Percentiles rank a stretch among this genome's conserved stretches.
Conservation (phyloP, 1,284 basidiomycete genomes). For the Austroboletus novae-zelandiae region DNA sequence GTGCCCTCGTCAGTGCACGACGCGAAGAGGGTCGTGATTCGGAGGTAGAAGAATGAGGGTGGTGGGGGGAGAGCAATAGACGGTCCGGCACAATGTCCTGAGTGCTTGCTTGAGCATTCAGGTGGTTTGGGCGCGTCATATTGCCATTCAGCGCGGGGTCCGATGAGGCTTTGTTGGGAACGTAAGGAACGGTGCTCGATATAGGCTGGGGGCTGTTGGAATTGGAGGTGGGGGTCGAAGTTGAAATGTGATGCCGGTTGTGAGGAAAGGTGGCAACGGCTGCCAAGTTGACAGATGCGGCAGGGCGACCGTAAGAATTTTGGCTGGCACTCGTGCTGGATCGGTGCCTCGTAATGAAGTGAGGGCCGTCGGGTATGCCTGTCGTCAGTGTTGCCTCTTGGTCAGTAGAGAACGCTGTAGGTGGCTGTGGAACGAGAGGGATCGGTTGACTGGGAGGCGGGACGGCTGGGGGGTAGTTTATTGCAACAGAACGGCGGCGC, state of each 20-base stretch:
- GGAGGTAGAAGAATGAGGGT: slow-evolving; percentile 31
- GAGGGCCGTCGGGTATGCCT: slow-evolving; percentile 16
- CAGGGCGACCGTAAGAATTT: slow-evolving; percentile 45
- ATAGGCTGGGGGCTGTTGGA: slow-evolving; percentile 25
- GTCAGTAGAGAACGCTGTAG: slow-evolving; percentile 25
- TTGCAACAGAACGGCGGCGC: slow-evolving; percentile 65
- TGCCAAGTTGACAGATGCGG: slow-evolving; percentile 52
- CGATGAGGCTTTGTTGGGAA: slow-evolving; percentile 38
- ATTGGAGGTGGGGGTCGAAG: slow-evolving; percentile 31
- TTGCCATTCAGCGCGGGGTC: slow-evolving; percentile 53
- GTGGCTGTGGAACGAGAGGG: slow-evolving; percentile 49
- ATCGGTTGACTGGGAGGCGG: slow-evolving; percentile 77
- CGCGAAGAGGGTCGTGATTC: slow-evolving; percentile 64
- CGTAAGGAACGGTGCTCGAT: slow-evolving; percentile 33
- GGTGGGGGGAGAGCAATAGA: slow-evolving; percentile 44
- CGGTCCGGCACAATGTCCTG: slow-evolving; percentile 44
- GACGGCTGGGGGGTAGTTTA: slow-evolving; percentile 58
- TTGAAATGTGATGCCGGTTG: slow-evolving; percentile 43
- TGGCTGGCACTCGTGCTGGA: slow-evolving; percentile 34
- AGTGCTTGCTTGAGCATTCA: slow-evolving; percentile 33
- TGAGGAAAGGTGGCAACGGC: slow-evolving; percentile 62
- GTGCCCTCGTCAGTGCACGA: slow-evolving; percentile 70
- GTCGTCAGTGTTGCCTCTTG: slow-evolving; percentile 14
- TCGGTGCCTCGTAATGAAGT: slow-evolving; percentile 22
- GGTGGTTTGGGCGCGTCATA: slow-evolving; percentile 41